Conservation (phyloP, 495 filamentous ascomycete species). For the Zalerion maritima region DNA sequence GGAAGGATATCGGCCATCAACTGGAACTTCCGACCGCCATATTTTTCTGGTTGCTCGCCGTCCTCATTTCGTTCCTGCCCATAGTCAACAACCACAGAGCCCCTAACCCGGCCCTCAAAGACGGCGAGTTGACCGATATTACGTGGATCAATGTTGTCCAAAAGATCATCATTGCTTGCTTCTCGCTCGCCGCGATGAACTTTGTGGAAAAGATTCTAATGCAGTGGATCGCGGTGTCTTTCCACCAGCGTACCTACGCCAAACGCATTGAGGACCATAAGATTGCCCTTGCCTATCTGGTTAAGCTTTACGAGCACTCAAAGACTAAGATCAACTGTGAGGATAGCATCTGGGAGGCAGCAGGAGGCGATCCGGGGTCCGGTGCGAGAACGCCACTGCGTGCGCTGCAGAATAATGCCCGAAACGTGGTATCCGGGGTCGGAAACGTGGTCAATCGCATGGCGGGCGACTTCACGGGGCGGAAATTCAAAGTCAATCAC, state of each 20-base stretch:
- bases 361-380: conserved; percentile 22
- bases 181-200: conserved; percentile 69
- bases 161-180: conserved; percentile 73
- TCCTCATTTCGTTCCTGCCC: conserved; percentile 57
- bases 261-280: conserved; percentile 89
- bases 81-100: conserved; percentile 65
- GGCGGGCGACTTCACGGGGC: conserved; percentile 90
- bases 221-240: conserved; percentile 85
- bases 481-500: conserved; percentile 54
- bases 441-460: conserved; percentile 81
- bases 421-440: conserved; percentile 59
- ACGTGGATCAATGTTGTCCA: conserved; percentile 67
- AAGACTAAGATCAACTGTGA: conserved; percentile 55
- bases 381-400: conserved; percentile 61
- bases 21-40: conserved; percentile 75
- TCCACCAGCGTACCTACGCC: conserved; percentile 82
- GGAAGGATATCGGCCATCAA: conserved; percentile 76
- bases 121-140: conserved; percentile 35
- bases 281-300: conserved; percentile 64
- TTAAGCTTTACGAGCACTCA: conserved; percentile 72
- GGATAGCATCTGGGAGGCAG: conserved; percentile 42
- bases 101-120: conserved; percentile 13
- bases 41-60: conserved; percentile 85
- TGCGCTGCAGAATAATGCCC: conserved; percentile 53
- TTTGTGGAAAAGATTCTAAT: conserved; percentile 87